A percentile compares a stretch with the other conserved stretches of the same genome.
phyloP scores from a whole-genome alignment of 257 asterid genomes.

The Hygrophila difformis region DNA sequence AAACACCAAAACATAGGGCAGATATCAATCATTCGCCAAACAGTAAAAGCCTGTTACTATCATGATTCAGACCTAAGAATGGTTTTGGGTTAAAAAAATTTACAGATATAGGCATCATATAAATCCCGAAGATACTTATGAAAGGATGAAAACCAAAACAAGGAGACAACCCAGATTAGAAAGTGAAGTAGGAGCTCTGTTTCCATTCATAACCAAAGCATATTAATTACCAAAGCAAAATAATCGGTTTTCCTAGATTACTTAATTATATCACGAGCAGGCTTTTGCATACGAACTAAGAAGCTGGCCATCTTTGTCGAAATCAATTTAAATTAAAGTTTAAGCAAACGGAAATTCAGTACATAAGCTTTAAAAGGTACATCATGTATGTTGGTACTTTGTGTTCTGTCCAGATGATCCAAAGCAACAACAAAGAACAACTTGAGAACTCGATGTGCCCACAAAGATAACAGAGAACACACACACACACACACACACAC shows the following conservation, averaged over 20 bases:
- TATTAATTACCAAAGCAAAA: neutral
- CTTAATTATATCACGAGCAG: too few species aligned
- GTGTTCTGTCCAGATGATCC: conserved; percentile 2
- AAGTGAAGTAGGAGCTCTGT: neutral
- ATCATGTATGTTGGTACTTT: neutral
- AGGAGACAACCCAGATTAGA: neutral
- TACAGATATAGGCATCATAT: too few species aligned
- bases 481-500: neutral
- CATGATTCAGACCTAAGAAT: too few species aligned
- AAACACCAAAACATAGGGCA: too few species aligned
- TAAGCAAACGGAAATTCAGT: neutral
- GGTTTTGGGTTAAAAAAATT: too few species aligned
- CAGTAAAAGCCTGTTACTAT: too few species aligned
- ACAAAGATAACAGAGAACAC: neutral
- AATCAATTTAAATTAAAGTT: neutral
- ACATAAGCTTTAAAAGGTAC: neutral
- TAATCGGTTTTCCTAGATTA: too few species aligned
- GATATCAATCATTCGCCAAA: too few species aligned
- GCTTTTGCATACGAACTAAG: too few species aligned
- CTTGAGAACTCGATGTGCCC: neutral
- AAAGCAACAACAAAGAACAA: neutral
- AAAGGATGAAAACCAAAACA: neutral
- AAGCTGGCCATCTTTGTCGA: too few species aligned
- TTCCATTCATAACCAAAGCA: too few species aligned
- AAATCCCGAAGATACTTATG: too few species aligned